Evolutionary conservation across 139 green algal species (phyloP), one percentile per base, ranked within the genome.

Genomic region (Asterochloris sp.): DNA sequence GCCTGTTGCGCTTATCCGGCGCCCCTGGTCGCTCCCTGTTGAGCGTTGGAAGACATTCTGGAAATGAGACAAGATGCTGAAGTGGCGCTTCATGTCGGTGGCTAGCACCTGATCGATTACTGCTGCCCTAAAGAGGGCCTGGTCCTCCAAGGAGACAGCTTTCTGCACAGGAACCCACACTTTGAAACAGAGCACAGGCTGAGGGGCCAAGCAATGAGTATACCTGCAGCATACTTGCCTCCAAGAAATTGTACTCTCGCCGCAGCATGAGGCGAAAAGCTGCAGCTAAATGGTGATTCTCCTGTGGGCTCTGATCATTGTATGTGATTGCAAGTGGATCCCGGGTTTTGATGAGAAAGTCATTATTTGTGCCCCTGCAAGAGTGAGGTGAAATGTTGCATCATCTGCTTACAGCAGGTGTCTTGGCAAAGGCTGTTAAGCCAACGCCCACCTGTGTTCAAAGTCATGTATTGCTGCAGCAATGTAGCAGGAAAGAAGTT

Each of bases 361-460:
- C 88, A 80, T 95, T 95, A 85, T 91, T 94, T 1, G 78, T 79
- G 16, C 91, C 91, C 1, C 27, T 71, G 19, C 17, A 23, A 71
- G 21, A 10, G 66, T 71, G 21, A 23, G 1, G 21, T 9, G 66
- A 26, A 8, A 21, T 71, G 66, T 26, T 71, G 66, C 66, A 71
- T 21, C 19, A 71, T 2, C 66, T 71, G 19, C 66, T 71, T 10
- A 23, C 21, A 23, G 66, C 17, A 71, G 21, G 21, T 23, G 66
- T 26, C 66, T 71, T 71, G 66, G 21, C 66, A 71, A 23, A 71
- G 17, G 66, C 21, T 23, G 1, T 1, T 26, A 71, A 71, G 66
- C 66, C 8, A 26, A 71, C 9, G 63, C 66, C 66, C 17, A 71
- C 17, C 19, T 62, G 16, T 81, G 77, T 28, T 73, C 77, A 27